Percentiles rank a stretch among this genome's conserved stretches.
Evolutionary conservation across 768 basidiomycete genomes (phyloP).

Genomic region (Lyophyllum semitale): DNA sequence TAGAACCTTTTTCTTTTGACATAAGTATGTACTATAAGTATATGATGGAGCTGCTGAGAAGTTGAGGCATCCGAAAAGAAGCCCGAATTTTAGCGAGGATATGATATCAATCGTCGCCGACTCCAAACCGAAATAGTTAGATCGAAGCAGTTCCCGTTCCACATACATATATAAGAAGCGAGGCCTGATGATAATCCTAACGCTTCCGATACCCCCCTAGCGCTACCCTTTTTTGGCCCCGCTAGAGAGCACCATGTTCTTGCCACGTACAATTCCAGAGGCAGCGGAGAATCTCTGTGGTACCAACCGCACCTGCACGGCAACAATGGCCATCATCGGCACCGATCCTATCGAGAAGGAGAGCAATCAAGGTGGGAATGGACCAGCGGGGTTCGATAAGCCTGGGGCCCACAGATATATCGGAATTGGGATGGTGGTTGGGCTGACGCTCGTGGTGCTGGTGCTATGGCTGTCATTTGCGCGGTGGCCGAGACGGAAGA

Average conservation of each 20-base stretch:
- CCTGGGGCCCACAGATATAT: constrained; percentile 45
- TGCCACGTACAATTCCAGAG: constrained; percentile 21
- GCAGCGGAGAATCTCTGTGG: constrained; percentile 24
- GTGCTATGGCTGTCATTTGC: constrained; percentile 38
- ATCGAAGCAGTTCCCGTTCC: constrained; percentile 15
- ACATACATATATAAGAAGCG: constrained; percentile 7
- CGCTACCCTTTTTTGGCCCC: constrained; percentile 5
- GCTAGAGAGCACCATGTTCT: constrained; percentile 28
- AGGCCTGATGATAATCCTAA: constrained; percentile 3
- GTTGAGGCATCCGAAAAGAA: constrained; percentile 33
- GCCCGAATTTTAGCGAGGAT: constrained; percentile 21
- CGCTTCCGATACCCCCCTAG: constrained; percentile 3
- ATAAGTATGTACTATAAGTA: neutral
- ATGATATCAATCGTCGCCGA: constrained; percentile 31
- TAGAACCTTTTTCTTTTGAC: neutral
- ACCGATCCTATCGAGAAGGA: constrained; percentile 25
- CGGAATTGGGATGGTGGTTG: constrained; percentile 43
- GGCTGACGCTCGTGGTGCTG: constrained; percentile 33
- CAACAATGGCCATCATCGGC: constrained; percentile 24
- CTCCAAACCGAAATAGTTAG: constrained; percentile 27
- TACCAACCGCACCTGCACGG: constrained; percentile 19
- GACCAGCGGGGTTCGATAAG: constrained; percentile 23
- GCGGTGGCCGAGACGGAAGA: constrained; percentile 33
- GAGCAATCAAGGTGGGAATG: constrained; percentile 9
- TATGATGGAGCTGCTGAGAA: constrained; percentile 24